phyloP scores from a whole-genome alignment of 2,329 filamentous ascomycete genomes.

The Xylariaceae sp. region DNA sequence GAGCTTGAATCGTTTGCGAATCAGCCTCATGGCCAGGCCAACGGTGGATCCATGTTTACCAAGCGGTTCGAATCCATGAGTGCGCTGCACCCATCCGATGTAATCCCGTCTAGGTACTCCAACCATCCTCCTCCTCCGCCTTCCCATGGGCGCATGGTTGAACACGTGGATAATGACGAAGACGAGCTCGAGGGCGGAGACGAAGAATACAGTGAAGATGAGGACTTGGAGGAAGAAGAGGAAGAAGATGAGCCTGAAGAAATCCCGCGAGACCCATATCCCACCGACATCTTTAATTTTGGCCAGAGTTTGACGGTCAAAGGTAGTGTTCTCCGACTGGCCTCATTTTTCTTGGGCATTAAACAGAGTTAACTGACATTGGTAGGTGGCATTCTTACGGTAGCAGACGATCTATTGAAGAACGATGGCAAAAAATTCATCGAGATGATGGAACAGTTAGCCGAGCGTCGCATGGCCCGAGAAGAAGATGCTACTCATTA shows the following conservation, averaged over 20 bases:
- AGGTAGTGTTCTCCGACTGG: slow-evolving; percentile 39
- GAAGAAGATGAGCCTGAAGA: slow-evolving; percentile 48
- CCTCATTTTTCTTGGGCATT: slow-evolving; percentile 18
- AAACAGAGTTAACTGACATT: slow-evolving; percentile 33
- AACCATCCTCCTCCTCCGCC: slow-evolving; percentile 69
- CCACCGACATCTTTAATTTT: slow-evolving; percentile 92
- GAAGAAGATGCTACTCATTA: slow-evolving; percentile 79
- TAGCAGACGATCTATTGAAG: slow-evolving; percentile 95
- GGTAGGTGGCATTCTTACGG: slow-evolving; percentile 92
- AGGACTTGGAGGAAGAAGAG: slow-evolving; percentile 46
- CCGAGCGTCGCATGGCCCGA: slow-evolving; percentile 92
- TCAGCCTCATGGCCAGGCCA: slow-evolving; percentile 60
- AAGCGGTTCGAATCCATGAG: slow-evolving; percentile 56
- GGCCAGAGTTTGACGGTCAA: slow-evolving; percentile 96
- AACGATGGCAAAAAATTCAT: slow-evolving; percentile 99
- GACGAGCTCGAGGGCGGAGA: slow-evolving; percentile 54
- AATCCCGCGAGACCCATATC: slow-evolving; percentile 57
- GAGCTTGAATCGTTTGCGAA: slow-evolving; percentile 97
- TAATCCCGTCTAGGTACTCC: slow-evolving; percentile 52
- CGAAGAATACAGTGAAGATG: slow-evolving; percentile 43
- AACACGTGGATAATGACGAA: slow-evolving; percentile 55
- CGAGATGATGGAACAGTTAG: slow-evolving; percentile 99
- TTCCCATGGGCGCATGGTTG: slow-evolving; percentile 68
- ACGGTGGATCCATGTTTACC: slow-evolving; percentile 64
- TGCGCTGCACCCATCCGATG: slow-evolving; percentile 53